Base-by-base conservation (phyloP, 768 basidiomycete species). In the Fibroporia radiculosa region DNA sequence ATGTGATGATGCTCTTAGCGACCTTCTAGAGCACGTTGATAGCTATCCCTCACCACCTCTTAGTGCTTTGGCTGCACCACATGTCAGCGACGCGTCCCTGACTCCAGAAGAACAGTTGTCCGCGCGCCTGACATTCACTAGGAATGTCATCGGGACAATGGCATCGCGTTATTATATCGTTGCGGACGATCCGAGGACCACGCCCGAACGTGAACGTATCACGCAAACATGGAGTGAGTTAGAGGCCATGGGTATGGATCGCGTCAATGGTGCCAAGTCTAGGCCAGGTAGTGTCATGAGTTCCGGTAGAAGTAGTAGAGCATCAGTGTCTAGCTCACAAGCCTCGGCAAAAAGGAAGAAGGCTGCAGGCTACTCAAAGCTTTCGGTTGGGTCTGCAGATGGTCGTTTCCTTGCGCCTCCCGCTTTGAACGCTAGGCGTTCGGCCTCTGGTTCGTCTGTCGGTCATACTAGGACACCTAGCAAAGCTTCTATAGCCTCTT, bases 1-100 rank as follows among this genome's bases (percentile, higher is more conserved):
- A 16, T 89, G 86, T 52, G 90, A 93, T 58, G 66, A 70, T n/a
- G 77, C 80, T 18, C 68, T 92, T 34, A 93, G 90, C 54, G 87
- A 92, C 60, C 69, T 93, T 4, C 66, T 93, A 36, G 86, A 91
- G 55, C 86, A 91, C 55, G 71, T 91, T 43, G 90, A 93, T 59
- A 88, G 84, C 54, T 91, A 80, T 56, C 89, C 90, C 7, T 72
- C 76, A 2, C 59, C 68, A 25, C 82, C 81, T 4, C 58, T 67
- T 22, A 69, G 73, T 4, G 62, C 72, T 2, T 58, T 81, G 25
- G 69, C 76, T 3, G 78, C 79, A 19, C 62, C 68, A 13, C 77
- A 78, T 50, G 48, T 64, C 46, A 66, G 69, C 26, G 60, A 66
- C 11, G 49, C 59, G 6, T 59, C 64, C 19, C 52, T 71, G 3